A percentile compares a stretch with the other conserved stretches of the same genome.
phyloP scores from a whole-genome alignment of 202 grass and related monocot genomes.

The Carex sylvatica region DNA sequence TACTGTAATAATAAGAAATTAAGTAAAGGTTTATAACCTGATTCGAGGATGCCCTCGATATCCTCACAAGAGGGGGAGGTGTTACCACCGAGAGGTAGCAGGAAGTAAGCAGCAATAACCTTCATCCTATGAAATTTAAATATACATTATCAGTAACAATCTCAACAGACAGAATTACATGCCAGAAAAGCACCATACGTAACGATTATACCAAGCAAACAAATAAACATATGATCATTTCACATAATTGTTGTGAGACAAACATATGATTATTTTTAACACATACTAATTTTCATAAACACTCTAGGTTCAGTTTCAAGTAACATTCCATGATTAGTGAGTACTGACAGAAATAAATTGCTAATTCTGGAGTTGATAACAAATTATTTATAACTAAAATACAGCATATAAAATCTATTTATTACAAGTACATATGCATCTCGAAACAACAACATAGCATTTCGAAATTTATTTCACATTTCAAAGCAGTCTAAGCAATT shows the following conservation, averaged over 20 bases:
- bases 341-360: background rate
- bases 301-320: background rate
- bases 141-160: background rate
- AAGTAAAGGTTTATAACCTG: conserved; percentile 34
- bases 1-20: background rate
- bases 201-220: background rate
- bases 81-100: conserved; percentile 63
- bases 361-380: background rate
- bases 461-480: background rate
- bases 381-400: background rate
- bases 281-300: background rate
- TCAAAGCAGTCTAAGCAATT: background rate
- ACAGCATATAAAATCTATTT: background rate
- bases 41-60: conserved; percentile 59
- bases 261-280: too few relatives aligned
- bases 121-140: conserved; percentile 57
- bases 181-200: background rate
- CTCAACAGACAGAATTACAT: background rate
- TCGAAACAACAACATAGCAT: background rate
- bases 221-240: background rate
- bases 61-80: conserved; percentile 48
- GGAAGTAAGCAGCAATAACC: conserved; percentile 70
- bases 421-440: background rate
- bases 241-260: background rate
- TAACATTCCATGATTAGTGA: background rate